phyloP scores from a whole-genome alignment of 2,329 filamentous ascomycete species.

The Neofusicoccum sp. region DNA sequence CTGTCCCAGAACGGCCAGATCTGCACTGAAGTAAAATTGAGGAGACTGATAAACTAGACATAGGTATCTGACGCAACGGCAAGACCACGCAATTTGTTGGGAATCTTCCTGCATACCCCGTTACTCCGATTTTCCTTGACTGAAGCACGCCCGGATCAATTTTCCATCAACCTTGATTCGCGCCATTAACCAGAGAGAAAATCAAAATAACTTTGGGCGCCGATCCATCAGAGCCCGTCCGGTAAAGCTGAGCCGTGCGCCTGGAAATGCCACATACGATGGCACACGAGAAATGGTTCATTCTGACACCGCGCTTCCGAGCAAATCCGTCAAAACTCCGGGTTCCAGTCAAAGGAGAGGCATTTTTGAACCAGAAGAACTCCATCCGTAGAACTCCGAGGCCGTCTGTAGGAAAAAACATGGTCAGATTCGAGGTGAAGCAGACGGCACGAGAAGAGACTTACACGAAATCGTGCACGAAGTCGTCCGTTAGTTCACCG shows the following conservation, averaged over 20 bases:
- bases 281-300: slow-evolving; percentile 5
- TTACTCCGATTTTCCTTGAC: slow-evolving; percentile 15
- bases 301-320: slow-evolving; percentile 4
- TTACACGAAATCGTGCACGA: neutral
- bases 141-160: slow-evolving; percentile 16
- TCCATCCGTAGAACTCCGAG: slow-evolving; percentile 16
- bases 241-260: slow-evolving; percentile 3
- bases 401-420: neutral
- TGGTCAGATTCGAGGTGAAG: neutral
- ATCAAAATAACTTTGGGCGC: slow-evolving; percentile 17
- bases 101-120: slow-evolving; percentile 9
- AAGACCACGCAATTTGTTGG: slow-evolving; percentile 1
- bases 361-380: slow-evolving; percentile 7
- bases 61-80: slow-evolving; percentile 5
- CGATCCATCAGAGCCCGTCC: slow-evolving; percentile 10
- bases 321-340: neutral
- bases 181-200: slow-evolving; percentile 13
- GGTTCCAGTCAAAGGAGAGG: neutral
- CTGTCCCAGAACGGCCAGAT: neutral
- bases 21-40: neutral
- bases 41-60: neutral
- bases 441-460: neutral
- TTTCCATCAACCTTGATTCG: slow-evolving; percentile 9
- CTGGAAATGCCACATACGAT: slow-evolving; percentile 4
- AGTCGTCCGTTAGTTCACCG: slow-evolving; percentile 35